Base-by-base conservation (phyloP, 768 basidiomycete species). In the Mrakia frigida region DNA sequence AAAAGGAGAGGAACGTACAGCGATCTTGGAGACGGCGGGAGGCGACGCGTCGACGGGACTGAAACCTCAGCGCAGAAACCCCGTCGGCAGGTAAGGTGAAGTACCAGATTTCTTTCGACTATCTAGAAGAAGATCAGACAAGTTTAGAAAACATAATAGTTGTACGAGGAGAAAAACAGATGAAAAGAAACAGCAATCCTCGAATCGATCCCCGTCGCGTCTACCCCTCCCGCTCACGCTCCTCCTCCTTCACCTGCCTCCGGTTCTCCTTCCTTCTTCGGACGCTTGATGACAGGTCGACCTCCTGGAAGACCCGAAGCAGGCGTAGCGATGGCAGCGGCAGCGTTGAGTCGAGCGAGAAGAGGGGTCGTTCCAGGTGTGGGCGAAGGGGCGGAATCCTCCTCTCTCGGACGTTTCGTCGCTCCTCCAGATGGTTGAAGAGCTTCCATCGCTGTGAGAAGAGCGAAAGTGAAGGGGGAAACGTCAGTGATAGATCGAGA, bases 301-400 rank as follows among this genome's bases (percentile, higher is more conserved):
- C 39, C 50, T 18, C 14, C 37, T 52, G 52, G 50, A 2, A 37
- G 41, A 31, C 41, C 41, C 5, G 31, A 41, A 2, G 53, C 6
- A 16, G 6, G 28, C 21, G 70, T 7, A 35, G 69, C 69, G 35
- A 3, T 18, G 2, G 33, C 11, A 13, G 67, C 16, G 1, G 70
- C 50, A 18, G 67, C 35, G 35, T 41, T 41, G 37, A 69, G 39
- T 69, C 67, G 67, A n/a, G 37, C 67, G 41, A 69, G 35, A 43
- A 69, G 67, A 9, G 67, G 37, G 11, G 41, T 69, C 41, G 35
- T 31, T 67, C n/a, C 23, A 35, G 65, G n/a, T n/a, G n/a, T n/a
- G n/a, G n/a, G n/a, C 41, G 65, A 43, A 35, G 65, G 23, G 3
- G 50, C 10, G 31, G 46, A 3, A 16, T 39, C 67, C 18, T 28